A percentile compares a stretch with the other conserved stretches of the same genome.
Conservation (phyloP, 2,329 filamentous ascomycete genomes). For the Fusarium chlamydosporum region DNA sequence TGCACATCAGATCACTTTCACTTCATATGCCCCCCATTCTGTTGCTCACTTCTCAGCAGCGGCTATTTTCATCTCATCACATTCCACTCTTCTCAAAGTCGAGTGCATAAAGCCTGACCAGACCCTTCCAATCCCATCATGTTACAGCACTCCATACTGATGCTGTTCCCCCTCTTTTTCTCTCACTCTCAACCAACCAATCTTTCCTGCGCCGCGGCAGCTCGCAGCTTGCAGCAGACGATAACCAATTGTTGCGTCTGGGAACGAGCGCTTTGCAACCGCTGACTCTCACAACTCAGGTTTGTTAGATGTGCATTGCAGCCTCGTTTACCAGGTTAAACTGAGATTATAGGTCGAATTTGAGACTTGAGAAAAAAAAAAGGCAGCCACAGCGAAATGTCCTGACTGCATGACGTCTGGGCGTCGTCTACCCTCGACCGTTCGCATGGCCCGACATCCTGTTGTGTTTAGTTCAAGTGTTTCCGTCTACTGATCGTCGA, state of each 20-base stretch:
- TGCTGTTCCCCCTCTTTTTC: slow-evolving; percentile 16
- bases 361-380: slow-evolving; percentile 7
- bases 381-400: slow-evolving; percentile 34
- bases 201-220: slow-evolving; percentile 24
- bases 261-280: slow-evolving; percentile 17
- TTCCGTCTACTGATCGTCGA: slow-evolving; percentile 12
- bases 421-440: slow-evolving; percentile 14
- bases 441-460: slow-evolving; percentile 31
- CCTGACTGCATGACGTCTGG: slow-evolving; percentile 34
- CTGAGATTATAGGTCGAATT: slow-evolving; percentile 3
- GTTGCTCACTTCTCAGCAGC: not conserved
- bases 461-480: slow-evolving; percentile 26
- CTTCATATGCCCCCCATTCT: slow-evolving; percentile 9
- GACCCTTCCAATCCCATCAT: slow-evolving; percentile 31
- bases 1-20: slow-evolving; percentile 11
- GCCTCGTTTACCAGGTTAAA: slow-evolving; percentile 36
- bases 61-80: slow-evolving; percentile 18
- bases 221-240: slow-evolving; percentile 24
- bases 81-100: not conserved
- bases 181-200: slow-evolving; percentile 25
- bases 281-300: slow-evolving; percentile 11
- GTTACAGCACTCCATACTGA: slow-evolving; percentile 19
- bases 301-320: slow-evolving; percentile 30
- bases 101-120: slow-evolving; percentile 13
- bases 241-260: slow-evolving; percentile 33